Percentiles rank a stretch among this genome's conserved stretches.
Evolutionary conservation across 108 stramenopile species (phyloP).

Genomic region (Pseudonitzschia pungens): DNA sequence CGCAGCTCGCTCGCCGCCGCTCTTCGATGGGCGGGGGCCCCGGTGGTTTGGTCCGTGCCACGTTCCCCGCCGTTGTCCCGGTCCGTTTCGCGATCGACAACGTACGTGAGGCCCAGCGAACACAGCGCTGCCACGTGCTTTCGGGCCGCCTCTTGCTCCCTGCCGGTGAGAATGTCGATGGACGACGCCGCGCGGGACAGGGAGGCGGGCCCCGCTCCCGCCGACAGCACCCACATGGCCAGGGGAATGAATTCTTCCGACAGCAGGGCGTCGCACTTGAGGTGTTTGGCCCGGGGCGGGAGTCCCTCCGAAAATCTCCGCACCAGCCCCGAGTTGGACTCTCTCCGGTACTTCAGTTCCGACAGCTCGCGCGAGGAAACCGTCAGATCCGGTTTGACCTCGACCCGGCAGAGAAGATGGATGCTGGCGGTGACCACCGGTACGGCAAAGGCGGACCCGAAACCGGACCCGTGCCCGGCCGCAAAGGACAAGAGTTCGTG

Average conservation of each 20-base stretch:
- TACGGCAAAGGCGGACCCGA: conserved; percentile 10
- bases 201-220: conserved; percentile 49
- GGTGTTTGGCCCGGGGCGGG: conserved; percentile 33
- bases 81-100: conserved; percentile 39
- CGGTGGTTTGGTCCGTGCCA: conserved; percentile 1
- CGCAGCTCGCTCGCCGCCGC: conserved; percentile 37
- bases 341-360: conserved; percentile 56
- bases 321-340: conserved; percentile 60
- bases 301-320: conserved; percentile 74
- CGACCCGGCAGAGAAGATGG: conserved; percentile 80
- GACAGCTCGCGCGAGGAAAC: conserved; percentile 58
- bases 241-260: conserved; percentile 68
- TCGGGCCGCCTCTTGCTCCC: conserved; percentile 60
- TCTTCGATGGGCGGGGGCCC: background rate
- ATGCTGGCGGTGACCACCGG: conserved; percentile 70
- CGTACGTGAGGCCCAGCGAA: conserved; percentile 73
- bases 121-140: conserved; percentile 58
- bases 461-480: conserved; percentile 40
- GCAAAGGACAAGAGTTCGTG: conserved; percentile 64
- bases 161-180: conserved; percentile 57
- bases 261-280: conserved; percentile 6
- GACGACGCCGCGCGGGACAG: conserved; percentile 69
- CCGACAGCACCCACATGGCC: conserved; percentile 66
- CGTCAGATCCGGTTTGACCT: conserved; percentile 64
- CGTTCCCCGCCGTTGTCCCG: too few relatives aligned